Conservation (phyloP, 768 basidiomycete genomes). For the Termitomyces sp. region DNA sequence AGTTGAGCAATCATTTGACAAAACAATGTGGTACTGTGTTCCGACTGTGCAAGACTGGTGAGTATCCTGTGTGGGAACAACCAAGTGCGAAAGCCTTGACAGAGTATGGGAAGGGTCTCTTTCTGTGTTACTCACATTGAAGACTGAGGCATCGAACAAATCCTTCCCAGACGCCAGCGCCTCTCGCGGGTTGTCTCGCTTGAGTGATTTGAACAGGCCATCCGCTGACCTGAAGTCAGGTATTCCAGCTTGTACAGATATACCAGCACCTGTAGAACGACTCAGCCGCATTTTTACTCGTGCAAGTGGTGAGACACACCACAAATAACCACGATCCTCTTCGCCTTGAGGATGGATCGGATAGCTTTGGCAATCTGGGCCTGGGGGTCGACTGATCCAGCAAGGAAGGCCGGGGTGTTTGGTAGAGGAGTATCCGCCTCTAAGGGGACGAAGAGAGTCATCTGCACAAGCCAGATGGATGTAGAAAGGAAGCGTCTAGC, state of each 20-base stretch:
- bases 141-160: conserved; percentile 86
- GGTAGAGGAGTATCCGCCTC: conserved; percentile 42
- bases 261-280: conserved; percentile 65
- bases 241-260: conserved; percentile 83
- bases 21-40: conserved; percentile 69
- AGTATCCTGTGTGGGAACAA: background rate
- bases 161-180: conserved; percentile 74
- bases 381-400: conserved; percentile 37
- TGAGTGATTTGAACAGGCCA: conserved; percentile 75
- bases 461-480: conserved; percentile 21
- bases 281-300: background rate
- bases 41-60: conserved; percentile 43
- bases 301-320: conserved; percentile 43
- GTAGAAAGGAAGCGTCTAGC: conserved; percentile 12
- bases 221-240: conserved; percentile 85
- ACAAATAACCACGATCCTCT: conserved; percentile 80
- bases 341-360: conserved; percentile 72
- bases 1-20: conserved; percentile 89
- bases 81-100: conserved; percentile 3
- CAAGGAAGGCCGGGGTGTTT: conserved; percentile 51
- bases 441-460: conserved; percentile 67
- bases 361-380: conserved; percentile 50
- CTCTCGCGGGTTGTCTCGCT: conserved; percentile 73
- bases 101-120: background rate
- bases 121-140: conserved; percentile 53